A percentile compares a stretch with the other conserved stretches of the same genome.
These are phyloP conservation scores for Fraxinus dipetala DNA, from an alignment of 305 asterid genomes.

Conservation along the genomic window DNA sequence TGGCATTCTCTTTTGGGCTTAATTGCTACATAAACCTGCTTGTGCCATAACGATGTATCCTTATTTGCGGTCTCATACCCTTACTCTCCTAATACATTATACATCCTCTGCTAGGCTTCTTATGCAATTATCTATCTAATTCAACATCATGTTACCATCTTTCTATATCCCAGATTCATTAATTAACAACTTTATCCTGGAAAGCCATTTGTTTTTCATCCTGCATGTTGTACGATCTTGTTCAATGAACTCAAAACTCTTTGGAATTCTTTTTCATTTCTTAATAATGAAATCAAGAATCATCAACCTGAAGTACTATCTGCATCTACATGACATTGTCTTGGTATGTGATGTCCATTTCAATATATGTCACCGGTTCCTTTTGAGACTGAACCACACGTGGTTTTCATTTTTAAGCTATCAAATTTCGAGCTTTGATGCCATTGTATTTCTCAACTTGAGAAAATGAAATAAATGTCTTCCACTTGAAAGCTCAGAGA, in stretches of 20 bases:
- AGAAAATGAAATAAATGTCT: background rate
- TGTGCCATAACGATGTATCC: background rate
- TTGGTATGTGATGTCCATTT: constrained; percentile 15
- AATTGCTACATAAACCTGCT: background rate
- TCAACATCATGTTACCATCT: background rate
- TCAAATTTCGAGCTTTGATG: constrained; percentile 5
- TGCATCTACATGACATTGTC: background rate
- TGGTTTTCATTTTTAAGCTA: constrained; percentile 4
- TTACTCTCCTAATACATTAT: background rate
- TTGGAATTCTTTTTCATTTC: background rate
- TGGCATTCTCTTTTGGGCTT: background rate
- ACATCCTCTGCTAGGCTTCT: background rate
- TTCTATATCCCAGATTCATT: background rate
- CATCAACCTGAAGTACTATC: background rate
- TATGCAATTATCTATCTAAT: background rate
- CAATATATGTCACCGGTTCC: background rate
- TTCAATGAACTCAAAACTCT: background rate
- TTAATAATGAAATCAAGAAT: background rate
- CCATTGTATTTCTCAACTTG: constrained; percentile 5
- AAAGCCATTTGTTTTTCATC: background rate
- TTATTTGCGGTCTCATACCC: background rate
- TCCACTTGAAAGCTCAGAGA: constrained; percentile 14
- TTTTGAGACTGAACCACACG: background rate
- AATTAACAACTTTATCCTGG: background rate
- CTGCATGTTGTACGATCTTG: background rate